Evolutionary conservation across 202 grass and related monocot genomes (phyloP).

Genomic region (Cymbopogon flexuosus): DNA sequence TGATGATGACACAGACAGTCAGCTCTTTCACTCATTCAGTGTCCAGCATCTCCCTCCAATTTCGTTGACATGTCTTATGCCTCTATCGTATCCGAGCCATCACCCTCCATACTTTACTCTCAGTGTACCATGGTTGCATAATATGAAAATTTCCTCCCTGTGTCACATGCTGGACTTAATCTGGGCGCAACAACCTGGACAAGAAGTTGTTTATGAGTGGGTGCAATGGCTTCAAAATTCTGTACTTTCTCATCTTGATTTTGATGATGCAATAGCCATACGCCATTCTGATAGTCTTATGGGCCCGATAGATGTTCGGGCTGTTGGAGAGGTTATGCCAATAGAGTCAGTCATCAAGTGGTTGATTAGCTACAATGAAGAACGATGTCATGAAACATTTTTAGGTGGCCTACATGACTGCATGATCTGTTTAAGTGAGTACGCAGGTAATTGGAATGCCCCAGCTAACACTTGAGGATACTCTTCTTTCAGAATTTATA

Average conservation of each 20-base stretch:
- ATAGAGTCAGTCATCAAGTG: constrained; percentile 37
- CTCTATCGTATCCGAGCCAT: too few species aligned
- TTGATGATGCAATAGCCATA: constrained; percentile 37
- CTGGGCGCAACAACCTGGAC: too few species aligned
- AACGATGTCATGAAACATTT: constrained; percentile 58
- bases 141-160: too few species aligned
- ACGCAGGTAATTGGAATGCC: constrained; percentile 37
- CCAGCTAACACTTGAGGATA: background rate
- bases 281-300: constrained; percentile 7
- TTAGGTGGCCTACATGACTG: constrained; percentile 53
- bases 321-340: constrained; percentile 24
- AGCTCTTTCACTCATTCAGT: too few species aligned
- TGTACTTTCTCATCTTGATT: constrained; percentile 57
- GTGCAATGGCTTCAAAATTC: constrained; percentile 65
- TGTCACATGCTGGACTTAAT: too few species aligned
- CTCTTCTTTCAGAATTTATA: background rate
- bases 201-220: constrained; percentile 67
- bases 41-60: too few species aligned
- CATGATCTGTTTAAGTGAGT: constrained; percentile 57
- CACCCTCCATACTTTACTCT: too few species aligned
- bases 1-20: too few species aligned
- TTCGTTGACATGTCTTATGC: too few species aligned
- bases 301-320: constrained; percentile 33
- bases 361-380: constrained; percentile 57
- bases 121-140: too few species aligned